phyloP scores from a whole-genome alignment of 2,329 filamentous ascomycete species.

The Fulvia fulva region DNA sequence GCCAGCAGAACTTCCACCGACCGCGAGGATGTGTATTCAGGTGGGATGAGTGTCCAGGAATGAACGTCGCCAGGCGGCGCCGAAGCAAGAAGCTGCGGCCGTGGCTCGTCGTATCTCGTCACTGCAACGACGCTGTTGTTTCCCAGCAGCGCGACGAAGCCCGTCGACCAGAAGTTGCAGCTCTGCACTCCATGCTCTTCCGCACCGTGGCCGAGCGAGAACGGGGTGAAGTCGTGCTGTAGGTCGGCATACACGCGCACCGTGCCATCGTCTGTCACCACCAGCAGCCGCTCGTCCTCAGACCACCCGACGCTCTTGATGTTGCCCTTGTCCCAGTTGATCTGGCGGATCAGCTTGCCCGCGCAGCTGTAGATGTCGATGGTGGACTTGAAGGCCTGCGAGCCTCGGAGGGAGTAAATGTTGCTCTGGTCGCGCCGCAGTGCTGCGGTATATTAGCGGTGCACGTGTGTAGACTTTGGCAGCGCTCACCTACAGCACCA shows the following conservation, averaged over 20 bases:
- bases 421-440: conserved; percentile 86
- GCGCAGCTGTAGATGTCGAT: conserved; percentile 95
- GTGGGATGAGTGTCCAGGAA: conserved; percentile 85
- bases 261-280: conserved; percentile 83
- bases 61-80: conserved; percentile 75
- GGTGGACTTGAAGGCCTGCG: conserved; percentile 68
- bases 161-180: conserved; percentile 87
- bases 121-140: conserved; percentile 87
- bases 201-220: conserved; percentile 81
- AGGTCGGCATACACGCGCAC: conserved; percentile 87
- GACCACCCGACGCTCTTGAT: conserved; percentile 94
- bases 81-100: conserved; percentile 74
- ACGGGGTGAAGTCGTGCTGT: conserved; percentile 93
- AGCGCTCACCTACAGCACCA: conserved; percentile 75
- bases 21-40: conserved; percentile 80
- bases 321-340: conserved; percentile 78
- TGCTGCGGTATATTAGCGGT: conserved; percentile 52
- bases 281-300: conserved; percentile 85
- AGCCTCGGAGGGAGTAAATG: conserved; percentile 70
- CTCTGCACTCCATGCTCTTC: conserved; percentile 82
- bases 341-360: conserved; percentile 67
- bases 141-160: conserved; percentile 86
- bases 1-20: conserved; percentile 91
- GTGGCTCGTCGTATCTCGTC: conserved; percentile 84
- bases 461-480: neutral